Evolutionary conservation across 2,329 filamentous ascomycete genomes (phyloP).

Genomic region (Lachnellula hyalina): DNA sequence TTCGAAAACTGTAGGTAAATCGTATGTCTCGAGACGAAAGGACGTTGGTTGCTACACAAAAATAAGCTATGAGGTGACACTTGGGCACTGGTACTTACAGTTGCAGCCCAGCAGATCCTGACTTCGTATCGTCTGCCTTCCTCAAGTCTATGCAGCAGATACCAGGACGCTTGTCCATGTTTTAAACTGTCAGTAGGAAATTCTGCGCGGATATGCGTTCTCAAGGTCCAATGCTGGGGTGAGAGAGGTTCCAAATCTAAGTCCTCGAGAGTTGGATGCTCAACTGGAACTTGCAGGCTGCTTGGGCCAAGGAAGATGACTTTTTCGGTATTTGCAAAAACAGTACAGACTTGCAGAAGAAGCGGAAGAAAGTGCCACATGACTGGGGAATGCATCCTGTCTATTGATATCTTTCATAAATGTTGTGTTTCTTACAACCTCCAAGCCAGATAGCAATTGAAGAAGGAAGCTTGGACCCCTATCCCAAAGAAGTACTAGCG

Average conservation of each 20-base stretch:
- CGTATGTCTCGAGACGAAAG: slow-evolving; percentile 64
- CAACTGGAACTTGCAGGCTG: slow-evolving; percentile 48
- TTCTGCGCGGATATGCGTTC: slow-evolving; percentile 58
- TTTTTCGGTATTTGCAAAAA: slow-evolving; percentile 80
- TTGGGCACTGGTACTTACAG: slow-evolving; percentile 53
- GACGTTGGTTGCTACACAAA: slow-evolving; percentile 71
- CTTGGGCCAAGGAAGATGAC: slow-evolving; percentile 75
- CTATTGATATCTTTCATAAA: neutral
- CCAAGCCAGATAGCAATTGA: too few relatives aligned
- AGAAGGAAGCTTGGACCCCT: neutral
- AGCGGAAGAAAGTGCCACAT: slow-evolving; percentile 18
- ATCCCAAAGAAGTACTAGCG: too few relatives aligned
- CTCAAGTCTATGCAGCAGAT: slow-evolving; percentile 65
- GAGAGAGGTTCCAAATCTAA: slow-evolving; percentile 62
- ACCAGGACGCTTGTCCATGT: slow-evolving; percentile 67
- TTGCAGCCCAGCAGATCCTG: slow-evolving; percentile 88
- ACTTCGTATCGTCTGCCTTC: slow-evolving; percentile 80
- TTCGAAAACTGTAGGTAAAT: slow-evolving; percentile 55
- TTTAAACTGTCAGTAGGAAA: slow-evolving; percentile 56
- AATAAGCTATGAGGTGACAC: slow-evolving; percentile 9
- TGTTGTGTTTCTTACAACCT: too few relatives aligned
- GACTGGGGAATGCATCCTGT: neutral
- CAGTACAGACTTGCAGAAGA: slow-evolving; percentile 17
- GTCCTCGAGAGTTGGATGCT: slow-evolving; percentile 51
- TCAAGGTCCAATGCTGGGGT: slow-evolving; percentile 48